A percentile compares a stretch with the other conserved stretches of the same genome.
Conservation (phyloP, 2,329 filamentous ascomycete genomes). For the Penicillium expansum region DNA sequence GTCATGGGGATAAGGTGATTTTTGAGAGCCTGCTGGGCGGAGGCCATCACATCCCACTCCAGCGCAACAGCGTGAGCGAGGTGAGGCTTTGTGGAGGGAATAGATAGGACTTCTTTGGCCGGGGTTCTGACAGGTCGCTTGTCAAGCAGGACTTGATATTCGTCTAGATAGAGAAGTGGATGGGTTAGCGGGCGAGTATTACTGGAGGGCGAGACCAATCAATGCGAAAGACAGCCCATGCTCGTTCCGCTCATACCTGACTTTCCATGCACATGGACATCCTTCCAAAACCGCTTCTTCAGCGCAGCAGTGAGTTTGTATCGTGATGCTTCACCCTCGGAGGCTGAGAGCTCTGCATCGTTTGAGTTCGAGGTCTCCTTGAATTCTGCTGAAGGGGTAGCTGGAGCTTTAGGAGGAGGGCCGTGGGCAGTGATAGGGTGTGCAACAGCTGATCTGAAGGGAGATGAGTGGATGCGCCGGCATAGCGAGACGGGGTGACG, state of each 20-base stretch:
- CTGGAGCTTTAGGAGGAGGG: conserved; percentile 58
- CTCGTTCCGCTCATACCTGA: conserved; percentile 50
- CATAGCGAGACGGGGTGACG: conserved; percentile 17
- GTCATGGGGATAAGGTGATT: conserved; percentile 89
- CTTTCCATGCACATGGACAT: conserved; percentile 68
- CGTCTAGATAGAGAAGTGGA: conserved; percentile 34
- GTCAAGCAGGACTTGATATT: conserved; percentile 71
- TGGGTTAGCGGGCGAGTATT: conserved; percentile 1
- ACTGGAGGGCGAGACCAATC: neutral
- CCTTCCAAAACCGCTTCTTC: conserved; percentile 82
- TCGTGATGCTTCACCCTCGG: conserved; percentile 19
- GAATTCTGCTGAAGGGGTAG: conserved; percentile 50
- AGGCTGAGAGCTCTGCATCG: conserved; percentile 27
- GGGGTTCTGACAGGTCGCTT: conserved; percentile 74
- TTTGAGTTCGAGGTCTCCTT: conserved; percentile 48
- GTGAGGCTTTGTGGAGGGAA: conserved; percentile 73
- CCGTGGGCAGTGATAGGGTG: conserved; percentile 59
- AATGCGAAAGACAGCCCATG: neutral
- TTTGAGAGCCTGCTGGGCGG: conserved; percentile 77
- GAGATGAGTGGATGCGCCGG: conserved; percentile 37
- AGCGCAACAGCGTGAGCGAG: conserved; percentile 82
- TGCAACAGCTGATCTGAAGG: conserved; percentile 50
- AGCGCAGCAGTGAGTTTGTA: conserved; percentile 43
- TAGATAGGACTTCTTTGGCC: conserved; percentile 65
- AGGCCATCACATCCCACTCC: conserved; percentile 86